A percentile compares a stretch with the other conserved stretches of the same genome.
Conservation (phyloP, 2,329 filamentous ascomycete species). For the Diaporthe capsici region DNA sequence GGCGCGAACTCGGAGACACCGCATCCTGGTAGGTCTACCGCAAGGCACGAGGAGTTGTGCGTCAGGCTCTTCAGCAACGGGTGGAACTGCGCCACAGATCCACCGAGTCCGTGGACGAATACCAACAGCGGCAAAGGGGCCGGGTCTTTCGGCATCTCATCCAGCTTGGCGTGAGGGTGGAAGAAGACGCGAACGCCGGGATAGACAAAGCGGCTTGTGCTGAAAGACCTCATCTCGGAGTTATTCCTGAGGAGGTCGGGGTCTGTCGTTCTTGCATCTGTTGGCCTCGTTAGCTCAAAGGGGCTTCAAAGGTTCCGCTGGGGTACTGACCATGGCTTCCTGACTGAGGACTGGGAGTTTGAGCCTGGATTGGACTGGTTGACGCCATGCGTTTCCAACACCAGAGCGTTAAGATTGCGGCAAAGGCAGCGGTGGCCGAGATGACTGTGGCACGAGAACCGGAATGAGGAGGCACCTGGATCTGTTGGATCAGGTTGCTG, state of each 20-base stretch:
- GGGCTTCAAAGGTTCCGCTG: no score
- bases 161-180: conserved; percentile 84
- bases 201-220: conserved; percentile 80
- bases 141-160: conserved; percentile 81
- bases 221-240: conserved; percentile 79
- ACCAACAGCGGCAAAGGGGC: conserved; percentile 86
- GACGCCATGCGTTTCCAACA: conserved; percentile 39
- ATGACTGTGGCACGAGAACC: conserved; percentile 4
- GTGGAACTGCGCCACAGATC: conserved; percentile 89
- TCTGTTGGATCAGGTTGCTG: conserved; percentile 24
- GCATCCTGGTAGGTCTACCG: conserved; percentile 92
- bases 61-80: conserved; percentile 84
- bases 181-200: conserved; percentile 86
- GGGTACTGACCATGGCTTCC: conserved; percentile 29
- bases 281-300: neutral
- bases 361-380: conserved; percentile 14
- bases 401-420: conserved; percentile 33
- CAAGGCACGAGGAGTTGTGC: conserved; percentile 86
- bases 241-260: conserved; percentile 85
- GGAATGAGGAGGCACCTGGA: conserved; percentile 17
- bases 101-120: conserved; percentile 94
- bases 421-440: conserved; percentile 26
- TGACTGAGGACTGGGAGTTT: neutral
- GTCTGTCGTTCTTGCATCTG: conserved; percentile 71
- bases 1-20: conserved; percentile 84